Base-by-base conservation (phyloP, 331 rosid genomes). In the Stylosanthes scabra region DNA sequence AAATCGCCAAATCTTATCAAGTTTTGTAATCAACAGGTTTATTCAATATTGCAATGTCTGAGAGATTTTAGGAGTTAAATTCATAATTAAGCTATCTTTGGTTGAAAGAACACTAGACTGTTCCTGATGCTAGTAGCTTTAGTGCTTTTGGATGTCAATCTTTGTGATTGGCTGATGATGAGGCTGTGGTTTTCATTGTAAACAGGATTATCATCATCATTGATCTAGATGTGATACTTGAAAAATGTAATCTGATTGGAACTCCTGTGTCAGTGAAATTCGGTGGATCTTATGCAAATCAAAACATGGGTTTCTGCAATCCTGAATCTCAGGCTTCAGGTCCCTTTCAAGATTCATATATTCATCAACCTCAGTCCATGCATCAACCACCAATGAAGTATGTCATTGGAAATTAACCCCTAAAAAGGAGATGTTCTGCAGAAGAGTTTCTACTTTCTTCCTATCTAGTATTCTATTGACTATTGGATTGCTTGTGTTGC, bases 381-480 rank as follows among this genome's bases (percentile, higher is more conserved):
- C 66, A 86, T 74, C 87, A 88, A 56, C 97, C 84, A 71, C 85
- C 97, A n/a, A 74, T 96, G 74, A 93, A 93, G 98, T 93, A 83
- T 1, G 97, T 82, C 4, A 34, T 5, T 34, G 39, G 39, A 62
- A 39, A 78, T 59, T 16, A 10, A 78, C 63, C 59, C 56, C 59
- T 69, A 9, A 39, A 72, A 28, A 70, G 8, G 12, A 42, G 66
- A 72, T 5, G 39, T 34, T 34, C 39, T 34, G 1, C 39, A 34
- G 31, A 14, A 73, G 52, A 50, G 10, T 49, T 16, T 46, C 59
- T 69, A 68, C 66, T 49, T 16, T 46, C 59, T 69, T 72, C 66
- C 56, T 13, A 46, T 8, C 15, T 16, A 37, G 47, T 31, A 10
- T 13, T 52, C 47, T 44, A 47, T 51, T 63, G 3, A 5, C 31